Base-by-base conservation (phyloP, 768 basidiomycete genomes). In the Lyophyllum semitale region DNA sequence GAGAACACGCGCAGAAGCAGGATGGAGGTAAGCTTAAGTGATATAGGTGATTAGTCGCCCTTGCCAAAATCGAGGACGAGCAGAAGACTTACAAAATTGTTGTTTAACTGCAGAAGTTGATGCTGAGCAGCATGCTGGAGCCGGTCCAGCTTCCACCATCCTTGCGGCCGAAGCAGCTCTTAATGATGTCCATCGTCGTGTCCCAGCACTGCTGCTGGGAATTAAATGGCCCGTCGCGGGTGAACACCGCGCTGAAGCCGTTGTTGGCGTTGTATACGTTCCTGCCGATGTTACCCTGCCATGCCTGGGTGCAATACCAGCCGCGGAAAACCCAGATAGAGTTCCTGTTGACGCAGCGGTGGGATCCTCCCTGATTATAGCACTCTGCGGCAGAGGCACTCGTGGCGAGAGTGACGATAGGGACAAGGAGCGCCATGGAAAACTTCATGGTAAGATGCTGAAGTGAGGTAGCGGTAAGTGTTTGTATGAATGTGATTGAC, bases 141-240 rank as follows among this genome's bases (percentile, higher is more conserved):
- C 22, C 44, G 12, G n/a, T 26, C 44, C 44, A 46, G 11, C 22
- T 46, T 12, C 44, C 44, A 46, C 44, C 44, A 46, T 46, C 44
- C 44, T 26, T 46, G 23, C 26, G 44, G 25, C 44, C 44, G 4
- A 46, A 9, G 23, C 44, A 46, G n/a, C 7, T 26, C 12, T 17
- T 17, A n/a, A 47, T 47, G 15, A 47, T 47, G 45, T 47, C 45
- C 45, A n/a, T 9, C 27, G 45, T 27, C 8, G 45, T 17, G 45
- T 47, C 45, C 45, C 26, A 47, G 45, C 45, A 47, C 27, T 47
- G 45, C 45, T 47, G 45, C 27, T 47, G 45, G 20, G 45, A 47
- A 47, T 11, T 11, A 29, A 47, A 47, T n/a, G 45, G n/a, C 17
- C 45, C 45, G 29, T 8, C 9, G 8, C 45, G 20, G 17, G 7